Conservation (phyloP, 768 basidiomycete species). For the Cystobasidium onofrii region DNA sequence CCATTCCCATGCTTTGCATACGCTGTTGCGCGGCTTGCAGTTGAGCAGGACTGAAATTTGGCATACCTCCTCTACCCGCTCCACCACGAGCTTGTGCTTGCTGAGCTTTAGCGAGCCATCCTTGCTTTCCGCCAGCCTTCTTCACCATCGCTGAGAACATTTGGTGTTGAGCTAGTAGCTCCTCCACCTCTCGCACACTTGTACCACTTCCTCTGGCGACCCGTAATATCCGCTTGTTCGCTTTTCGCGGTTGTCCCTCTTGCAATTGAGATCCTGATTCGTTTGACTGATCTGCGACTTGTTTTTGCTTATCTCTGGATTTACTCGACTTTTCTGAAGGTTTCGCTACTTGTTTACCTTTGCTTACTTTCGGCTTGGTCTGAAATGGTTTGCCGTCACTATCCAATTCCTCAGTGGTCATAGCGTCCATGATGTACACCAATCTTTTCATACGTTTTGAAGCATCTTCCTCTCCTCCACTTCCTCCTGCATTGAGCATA, state of each 20-base stretch:
- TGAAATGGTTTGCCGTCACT: conserved; percentile 79
- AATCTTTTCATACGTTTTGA: conserved; percentile 85
- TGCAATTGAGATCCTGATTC: not conserved
- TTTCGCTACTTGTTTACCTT: not conserved
- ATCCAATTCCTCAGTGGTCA: conserved; percentile 87
- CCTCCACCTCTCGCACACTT: conserved; percentile 92
- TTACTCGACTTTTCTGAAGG: conserved; percentile 5
- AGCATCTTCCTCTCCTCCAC: conserved; percentile 68
- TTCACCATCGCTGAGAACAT: conserved; percentile 99
- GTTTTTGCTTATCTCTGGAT: not conserved
- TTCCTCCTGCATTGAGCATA: conserved; percentile 60
- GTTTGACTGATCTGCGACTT: conserved; percentile 56
- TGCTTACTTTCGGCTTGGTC: conserved; percentile 59
- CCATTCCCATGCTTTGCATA: conserved; percentile 29
- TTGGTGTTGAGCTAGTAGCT: conserved; percentile 86
- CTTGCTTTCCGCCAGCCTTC: conserved; percentile 93
- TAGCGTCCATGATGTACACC: conserved; percentile 97
- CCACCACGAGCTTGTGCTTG: conserved; percentile 58
- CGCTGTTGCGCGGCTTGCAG: conserved; percentile 1
- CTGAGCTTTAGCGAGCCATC: conserved; percentile 96
- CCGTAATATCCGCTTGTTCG: conserved; percentile 81
- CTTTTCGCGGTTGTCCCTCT: conserved; percentile 47
- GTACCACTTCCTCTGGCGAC: conserved; percentile 92
- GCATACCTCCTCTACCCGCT: conserved; percentile 4
- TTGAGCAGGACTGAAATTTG: conserved; percentile 10